Base-by-base conservation (phyloP, 192 early-diverging fungal genomes). In the Rhizophagus sp. region DNA sequence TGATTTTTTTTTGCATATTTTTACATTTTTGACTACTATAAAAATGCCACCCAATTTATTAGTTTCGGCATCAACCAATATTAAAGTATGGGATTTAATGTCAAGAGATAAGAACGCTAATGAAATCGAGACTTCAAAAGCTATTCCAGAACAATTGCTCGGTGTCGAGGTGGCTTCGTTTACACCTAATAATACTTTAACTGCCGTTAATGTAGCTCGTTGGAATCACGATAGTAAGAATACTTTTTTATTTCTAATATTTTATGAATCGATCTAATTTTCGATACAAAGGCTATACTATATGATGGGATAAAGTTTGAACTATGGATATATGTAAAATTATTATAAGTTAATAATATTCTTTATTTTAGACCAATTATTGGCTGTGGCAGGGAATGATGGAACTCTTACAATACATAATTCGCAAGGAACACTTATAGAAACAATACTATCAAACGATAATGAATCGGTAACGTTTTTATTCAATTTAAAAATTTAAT, bases 211-310 rank as follows among this genome's bases (percentile, higher is more conserved):
- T 50, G 62, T 33, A 41, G 77, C 33, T 17, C 77, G 77, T 24
- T 79, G 77, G 77, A 79, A 30, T 52, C 77, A 79, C 4, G 77
- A 79, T 34, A 66, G 77, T 79, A 79, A 33, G 33, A 17, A 66
- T 25, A 30, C 11, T 27, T 33, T 5, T 6, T 8, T 30, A 62
- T n/a, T 17, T 30, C 24, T n/a, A 30, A 75, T 15, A 13, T 19
- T 49, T 44, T 61, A 25, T 17, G 0, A 27, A 30, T 75, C 4
- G 17, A 11, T 15, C 13, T 8, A 7, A 19, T 25, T 30, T 6
- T 50, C 4, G 50, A 27, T 75, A n/a, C 3, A 75, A n/a, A 75
- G 8, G 50, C 4, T 8, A 36, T 36, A 36, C 34, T 36, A 4
- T 30, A 52, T 52, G 41, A 44, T 44, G 34, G 34, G 34, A 36